These are phyloP conservation scores for Globisporangium nagaii DNA, from an alignment of 352 stramenopile species.

Conservation along the genomic window DNA sequence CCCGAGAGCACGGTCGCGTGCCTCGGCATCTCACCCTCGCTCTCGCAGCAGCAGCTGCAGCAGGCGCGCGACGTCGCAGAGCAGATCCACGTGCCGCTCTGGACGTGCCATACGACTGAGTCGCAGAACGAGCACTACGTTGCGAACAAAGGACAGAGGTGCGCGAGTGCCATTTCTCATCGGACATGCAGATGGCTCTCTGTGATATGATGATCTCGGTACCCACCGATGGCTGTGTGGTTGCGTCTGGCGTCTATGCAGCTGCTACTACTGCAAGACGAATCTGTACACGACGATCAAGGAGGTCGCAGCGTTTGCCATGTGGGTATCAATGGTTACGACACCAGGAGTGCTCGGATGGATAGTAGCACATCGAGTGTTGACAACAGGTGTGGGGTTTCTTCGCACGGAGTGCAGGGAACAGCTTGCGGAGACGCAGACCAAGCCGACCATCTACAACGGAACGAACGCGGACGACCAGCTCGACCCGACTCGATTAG, in stretches of 20 bases:
- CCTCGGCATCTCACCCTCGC: slow-evolving; percentile 89
- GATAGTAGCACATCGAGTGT: neutral
- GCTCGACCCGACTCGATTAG: slow-evolving; percentile 83
- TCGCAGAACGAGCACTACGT: slow-evolving; percentile 85
- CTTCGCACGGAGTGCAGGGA: slow-evolving; percentile 17
- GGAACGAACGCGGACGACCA: slow-evolving; percentile 96
- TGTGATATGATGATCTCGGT: neutral
- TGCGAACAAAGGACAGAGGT: slow-evolving; percentile 89
- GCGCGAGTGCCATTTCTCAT: too few species aligned
- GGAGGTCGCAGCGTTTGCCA: slow-evolving; percentile 71
- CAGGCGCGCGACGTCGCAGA: slow-evolving; percentile 83
- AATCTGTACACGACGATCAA: slow-evolving; percentile 95
- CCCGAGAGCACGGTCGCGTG: slow-evolving; percentile 76
- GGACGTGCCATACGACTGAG: slow-evolving; percentile 86
- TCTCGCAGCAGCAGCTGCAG: slow-evolving; percentile 83
- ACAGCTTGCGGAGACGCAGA: slow-evolving; percentile 4
- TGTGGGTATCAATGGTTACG: slow-evolving; percentile 4
- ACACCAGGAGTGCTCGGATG: neutral
- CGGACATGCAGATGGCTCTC: too few species aligned
- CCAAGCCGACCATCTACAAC: slow-evolving; percentile 89
- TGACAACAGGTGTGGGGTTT: too few species aligned
- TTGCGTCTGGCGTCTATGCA: too few species aligned
- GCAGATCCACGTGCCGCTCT: slow-evolving; percentile 87
- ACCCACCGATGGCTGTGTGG: too few species aligned
- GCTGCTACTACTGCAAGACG: slow-evolving; percentile 97